These are phyloP conservation scores for Lactarius hatsudake DNA, from an alignment of 768 basidiomycete species.

Conservation along the genomic window DNA sequence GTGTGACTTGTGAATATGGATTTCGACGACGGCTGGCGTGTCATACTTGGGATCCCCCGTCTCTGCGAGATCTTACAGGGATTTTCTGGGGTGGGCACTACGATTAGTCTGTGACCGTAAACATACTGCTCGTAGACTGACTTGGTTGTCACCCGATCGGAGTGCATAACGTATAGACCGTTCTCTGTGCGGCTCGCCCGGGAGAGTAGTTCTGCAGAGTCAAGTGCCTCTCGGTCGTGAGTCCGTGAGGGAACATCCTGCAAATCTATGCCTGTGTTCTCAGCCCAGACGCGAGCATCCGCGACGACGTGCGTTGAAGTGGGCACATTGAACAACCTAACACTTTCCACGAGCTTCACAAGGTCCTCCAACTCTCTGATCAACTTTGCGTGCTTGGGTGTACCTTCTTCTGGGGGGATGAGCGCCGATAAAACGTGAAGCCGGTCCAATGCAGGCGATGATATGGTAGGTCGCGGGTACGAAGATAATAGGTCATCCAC, in stretches of 20 bases:
- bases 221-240: conserved; percentile 30
- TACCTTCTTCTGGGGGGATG: conserved; percentile 57
- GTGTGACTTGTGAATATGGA: background rate
- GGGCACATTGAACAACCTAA: conserved; percentile 54
- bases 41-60: background rate
- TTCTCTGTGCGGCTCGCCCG: conserved; percentile 50
- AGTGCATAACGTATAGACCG: conserved; percentile 64
- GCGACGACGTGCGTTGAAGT: conserved; percentile 27
- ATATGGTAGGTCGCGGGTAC: conserved; percentile 65
- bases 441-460: conserved; percentile 53
- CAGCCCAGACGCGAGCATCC: conserved; percentile 45
- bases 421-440: conserved; percentile 76
- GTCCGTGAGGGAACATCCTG: background rate
- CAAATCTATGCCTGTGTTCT: conserved; percentile 38
- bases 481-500: conserved; percentile 73
- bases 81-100: conserved; percentile 6
- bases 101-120: background rate
- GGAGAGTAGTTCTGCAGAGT: conserved; percentile 47
- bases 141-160: conserved; percentile 30
- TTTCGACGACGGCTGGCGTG: background rate
- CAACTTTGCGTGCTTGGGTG: conserved; percentile 48
- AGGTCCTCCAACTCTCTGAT: conserved; percentile 67
- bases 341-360: conserved; percentile 76
- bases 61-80: conserved; percentile 29
- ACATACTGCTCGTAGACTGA: conserved; percentile 2